Conservation (phyloP, 2,329 filamentous ascomycete species). For the Fusarium siculi region DNA sequence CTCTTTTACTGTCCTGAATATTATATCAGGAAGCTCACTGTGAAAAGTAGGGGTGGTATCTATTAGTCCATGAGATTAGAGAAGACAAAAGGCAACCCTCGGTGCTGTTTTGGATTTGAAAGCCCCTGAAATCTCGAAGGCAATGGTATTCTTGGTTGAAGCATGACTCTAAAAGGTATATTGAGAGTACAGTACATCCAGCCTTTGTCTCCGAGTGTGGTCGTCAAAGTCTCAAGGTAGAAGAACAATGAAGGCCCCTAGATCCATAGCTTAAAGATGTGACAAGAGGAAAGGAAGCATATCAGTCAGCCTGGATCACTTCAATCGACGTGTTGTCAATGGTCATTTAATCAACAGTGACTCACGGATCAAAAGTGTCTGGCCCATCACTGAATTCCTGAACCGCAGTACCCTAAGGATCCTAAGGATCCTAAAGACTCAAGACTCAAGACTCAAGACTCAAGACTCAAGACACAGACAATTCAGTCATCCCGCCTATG, state of each 20-base stretch:
- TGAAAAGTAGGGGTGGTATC: too few relatives aligned
- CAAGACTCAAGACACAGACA: not conserved
- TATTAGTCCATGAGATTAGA: not conserved
- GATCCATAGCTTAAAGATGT: not conserved
- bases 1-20: not conserved
- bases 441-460: not conserved
- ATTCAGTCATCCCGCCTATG: not conserved
- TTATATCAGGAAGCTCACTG: rapidly evolving
- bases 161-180: too few relatives aligned
- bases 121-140: not conserved
- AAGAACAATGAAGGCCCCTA: not conserved
- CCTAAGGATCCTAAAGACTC: not conserved
- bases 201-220: not conserved
- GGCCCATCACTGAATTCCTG: not conserved
- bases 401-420: not conserved
- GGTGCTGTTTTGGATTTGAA: not conserved
- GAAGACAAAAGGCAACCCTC: not conserved
- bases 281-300: rapidly evolving
- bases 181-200: not conserved
- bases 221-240: too few relatives aligned
- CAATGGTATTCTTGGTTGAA: too few relatives aligned
- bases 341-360: not conserved
- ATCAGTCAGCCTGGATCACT: not conserved
- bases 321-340: not conserved
- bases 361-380: not conserved